Evolutionary conservation across 2,329 filamentous ascomycete genomes (phyloP).

Genomic region (Penicillium decumbens): DNA sequence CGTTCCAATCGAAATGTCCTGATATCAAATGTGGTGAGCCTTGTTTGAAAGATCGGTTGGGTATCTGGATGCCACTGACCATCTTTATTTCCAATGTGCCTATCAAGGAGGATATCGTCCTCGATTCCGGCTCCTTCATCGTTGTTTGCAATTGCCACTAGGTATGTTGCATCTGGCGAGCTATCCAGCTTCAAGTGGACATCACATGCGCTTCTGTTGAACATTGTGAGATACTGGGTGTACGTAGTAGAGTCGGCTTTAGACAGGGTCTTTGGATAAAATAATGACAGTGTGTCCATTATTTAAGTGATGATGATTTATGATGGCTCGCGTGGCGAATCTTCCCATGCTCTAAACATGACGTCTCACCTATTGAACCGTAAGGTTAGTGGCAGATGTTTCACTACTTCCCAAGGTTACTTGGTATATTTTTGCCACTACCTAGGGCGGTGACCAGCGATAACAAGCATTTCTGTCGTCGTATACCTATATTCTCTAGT

Average conservation of each 20-base stretch:
- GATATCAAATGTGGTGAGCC: background rate
- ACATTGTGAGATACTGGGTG: slow-evolving; percentile 5
- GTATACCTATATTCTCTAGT: too few relatives aligned
- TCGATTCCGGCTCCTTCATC: slow-evolving; percentile 16
- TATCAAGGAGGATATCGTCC: slow-evolving; percentile 12
- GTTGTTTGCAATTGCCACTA: slow-evolving; percentile 19
- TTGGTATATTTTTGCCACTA: background rate
- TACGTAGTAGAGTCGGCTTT: background rate
- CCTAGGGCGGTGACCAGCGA: too few relatives aligned
- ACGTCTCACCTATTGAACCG: background rate
- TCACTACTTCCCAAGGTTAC: background rate
- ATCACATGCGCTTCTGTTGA: slow-evolving; percentile 15
- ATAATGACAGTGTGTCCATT: too few relatives aligned
- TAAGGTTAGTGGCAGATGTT: background rate
- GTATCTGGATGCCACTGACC: slow-evolving; percentile 2
- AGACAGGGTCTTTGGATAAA: background rate
- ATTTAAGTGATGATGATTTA: background rate
- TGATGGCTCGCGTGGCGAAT: background rate
- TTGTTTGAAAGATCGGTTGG: background rate
- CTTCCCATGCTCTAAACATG: background rate
- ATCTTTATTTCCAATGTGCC: slow-evolving; percentile 15
- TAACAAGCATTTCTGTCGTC: too few relatives aligned
- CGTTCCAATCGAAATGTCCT: slow-evolving; percentile 17
- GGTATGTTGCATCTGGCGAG: slow-evolving; percentile 2
- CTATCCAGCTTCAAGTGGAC: slow-evolving; percentile 8